Conservation (phyloP, 2,329 filamentous ascomycete genomes). For the Colletotrichum truncatum region DNA sequence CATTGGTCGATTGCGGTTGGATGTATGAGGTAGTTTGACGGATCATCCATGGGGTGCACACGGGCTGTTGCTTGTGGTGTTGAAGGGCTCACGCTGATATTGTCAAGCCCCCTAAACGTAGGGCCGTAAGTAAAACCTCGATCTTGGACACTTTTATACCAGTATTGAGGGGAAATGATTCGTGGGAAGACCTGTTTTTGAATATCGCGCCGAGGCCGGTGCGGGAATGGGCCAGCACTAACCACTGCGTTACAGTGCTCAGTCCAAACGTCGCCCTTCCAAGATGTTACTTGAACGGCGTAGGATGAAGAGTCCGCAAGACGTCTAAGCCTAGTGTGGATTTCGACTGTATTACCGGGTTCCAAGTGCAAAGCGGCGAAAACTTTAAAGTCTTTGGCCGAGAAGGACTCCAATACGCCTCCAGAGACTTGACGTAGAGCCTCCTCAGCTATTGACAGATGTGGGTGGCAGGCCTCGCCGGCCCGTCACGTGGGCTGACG, state of each 20-base stretch:
- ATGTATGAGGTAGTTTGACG: conserved; percentile 43
- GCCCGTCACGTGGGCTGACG: too few species aligned
- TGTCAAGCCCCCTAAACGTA: conserved; percentile 38
- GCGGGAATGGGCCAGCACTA: not conserved
- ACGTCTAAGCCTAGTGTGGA: conserved; percentile 41
- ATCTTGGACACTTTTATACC: conserved; percentile 36
- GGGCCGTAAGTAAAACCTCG: conserved; percentile 42
- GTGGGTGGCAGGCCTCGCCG: too few species aligned
- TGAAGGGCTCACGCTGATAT: conserved; percentile 31
- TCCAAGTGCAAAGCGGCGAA: conserved; percentile 41
- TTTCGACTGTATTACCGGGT: conserved; percentile 38
- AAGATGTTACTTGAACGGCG: conserved; percentile 42
- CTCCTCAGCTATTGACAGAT: too few species aligned
- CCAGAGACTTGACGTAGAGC: not conserved
- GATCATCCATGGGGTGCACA: not conserved
- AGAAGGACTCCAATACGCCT: conserved; percentile 34
- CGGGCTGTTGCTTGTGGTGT: conserved; percentile 33
- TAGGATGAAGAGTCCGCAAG: conserved; percentile 39
- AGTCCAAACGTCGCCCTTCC: conserved; percentile 37
- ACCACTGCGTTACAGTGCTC: conserved; percentile 39
- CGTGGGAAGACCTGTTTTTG: conserved; percentile 3
- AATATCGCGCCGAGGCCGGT: conserved; percentile 30
- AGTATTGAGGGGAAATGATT: conserved; percentile 2
- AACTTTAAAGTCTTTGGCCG: conserved; percentile 36
- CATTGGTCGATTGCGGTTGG: conserved; percentile 47